Base-by-base conservation (phyloP, 129 eudicot genomes). In the Silybum marianum region DNA sequence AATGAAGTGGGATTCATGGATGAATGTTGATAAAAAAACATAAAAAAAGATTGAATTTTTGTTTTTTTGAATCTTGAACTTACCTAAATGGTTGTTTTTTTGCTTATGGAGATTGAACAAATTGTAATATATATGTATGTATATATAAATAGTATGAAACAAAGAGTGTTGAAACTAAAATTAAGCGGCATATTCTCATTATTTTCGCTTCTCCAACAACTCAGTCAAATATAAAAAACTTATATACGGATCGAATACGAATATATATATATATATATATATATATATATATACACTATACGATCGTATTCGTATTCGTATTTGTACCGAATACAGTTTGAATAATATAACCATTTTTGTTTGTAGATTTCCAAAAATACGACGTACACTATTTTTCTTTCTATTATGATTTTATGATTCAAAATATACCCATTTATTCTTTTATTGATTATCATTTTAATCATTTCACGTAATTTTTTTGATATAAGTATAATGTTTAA, bases 101-200 rank as follows among this genome's bases (percentile, higher is more conserved):
- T 70, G 24, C 40, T 3, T 3, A 70, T 70, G 36, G 73, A 77
- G 68, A 74, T 68, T 69, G 40, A 22, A 48, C 13, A 42, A 83
- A 28, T 72, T 18, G 18, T 78, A 39, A 19, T 78, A 26, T 76
- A 70, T 54, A 14, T 83, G 71, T 48, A 21, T 78, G 21, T 77
- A 71, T 54, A 19, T 82, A 76, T 82, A 25, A 71, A 77, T 78
- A 77, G 82, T 58, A 83, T 36, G 67, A 34, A 71, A 30, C 69
- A 83, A 77, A 22, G 82, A 83, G 86, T 83, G 73, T 60, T 46
- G 58, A 58, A 83, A 83, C 83, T 83, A 83, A 63, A 83, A 83
- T 71, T 78, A 83, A 83, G 86, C 86, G 42, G 82, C 86, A 78
- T 83, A 83, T 78, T 78, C 86, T 83, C 86, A 83, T 40, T 63